Percentiles rank a stretch among this genome's conserved stretches.
These are phyloP conservation scores for Volutella citrinella DNA, from an alignment of 2,329 filamentous ascomycete species.

Conservation along the genomic window DNA sequence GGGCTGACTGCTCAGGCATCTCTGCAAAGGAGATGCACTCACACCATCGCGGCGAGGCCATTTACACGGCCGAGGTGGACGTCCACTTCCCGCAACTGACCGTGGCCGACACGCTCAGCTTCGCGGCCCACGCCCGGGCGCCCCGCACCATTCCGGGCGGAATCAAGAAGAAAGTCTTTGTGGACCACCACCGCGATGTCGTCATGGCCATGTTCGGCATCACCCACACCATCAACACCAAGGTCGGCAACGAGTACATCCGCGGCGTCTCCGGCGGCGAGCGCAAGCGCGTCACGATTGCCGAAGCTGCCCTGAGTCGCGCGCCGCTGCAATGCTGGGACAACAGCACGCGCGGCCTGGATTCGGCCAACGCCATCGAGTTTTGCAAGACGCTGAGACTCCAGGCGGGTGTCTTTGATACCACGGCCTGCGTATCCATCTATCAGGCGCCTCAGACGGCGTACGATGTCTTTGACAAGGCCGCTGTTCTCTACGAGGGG, in stretches of 20 bases:
- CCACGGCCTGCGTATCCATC: slow-evolving; percentile 59
- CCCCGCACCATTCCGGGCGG: slow-evolving; percentile 57
- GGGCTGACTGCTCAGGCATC: slow-evolving; percentile 38
- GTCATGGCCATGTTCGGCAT: slow-evolving; percentile 71
- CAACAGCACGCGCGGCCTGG: slow-evolving; percentile 62
- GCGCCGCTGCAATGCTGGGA: slow-evolving; percentile 66
- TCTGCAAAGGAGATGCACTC: slow-evolving; percentile 67
- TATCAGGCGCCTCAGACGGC: slow-evolving; percentile 55
- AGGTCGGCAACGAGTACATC: slow-evolving; percentile 67
- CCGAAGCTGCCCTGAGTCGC: slow-evolving; percentile 30
- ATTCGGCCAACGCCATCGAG: slow-evolving; percentile 64
- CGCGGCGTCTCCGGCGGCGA: slow-evolving; percentile 55
- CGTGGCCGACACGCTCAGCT: slow-evolving; percentile 72
- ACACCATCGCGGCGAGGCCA: slow-evolving; percentile 73
- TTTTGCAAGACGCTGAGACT: slow-evolving; percentile 60
- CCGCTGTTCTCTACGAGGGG: slow-evolving; percentile 64
- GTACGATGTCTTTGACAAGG: slow-evolving; percentile 61
- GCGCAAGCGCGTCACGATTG: slow-evolving; percentile 38
- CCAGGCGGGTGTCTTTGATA: slow-evolving; percentile 56
- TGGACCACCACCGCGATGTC: slow-evolving; percentile 61
- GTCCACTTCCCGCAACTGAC: slow-evolving; percentile 72
- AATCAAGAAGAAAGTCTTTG: slow-evolving; percentile 48
- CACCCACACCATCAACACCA: slow-evolving; percentile 64
- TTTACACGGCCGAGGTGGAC: slow-evolving; percentile 80
- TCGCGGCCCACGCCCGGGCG: slow-evolving; percentile 66